Percentiles rank a stretch among this genome's conserved stretches.
Evolutionary conservation across 331 rosid species (phyloP).

Genomic region (Rhamnella rubrinervis): DNA sequence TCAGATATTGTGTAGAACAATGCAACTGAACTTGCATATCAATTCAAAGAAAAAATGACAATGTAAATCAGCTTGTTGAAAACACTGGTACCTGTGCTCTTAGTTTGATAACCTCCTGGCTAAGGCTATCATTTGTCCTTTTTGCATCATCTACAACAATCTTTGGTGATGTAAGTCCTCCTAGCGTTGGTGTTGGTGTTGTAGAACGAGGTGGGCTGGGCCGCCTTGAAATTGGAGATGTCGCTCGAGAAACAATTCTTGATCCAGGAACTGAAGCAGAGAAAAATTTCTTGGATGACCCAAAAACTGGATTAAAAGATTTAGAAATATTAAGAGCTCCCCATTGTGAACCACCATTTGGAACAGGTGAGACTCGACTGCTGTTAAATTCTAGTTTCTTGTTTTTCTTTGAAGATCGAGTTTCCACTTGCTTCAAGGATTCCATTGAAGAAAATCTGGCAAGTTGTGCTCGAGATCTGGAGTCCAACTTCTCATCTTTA

Average conservation of each 20-base stretch:
- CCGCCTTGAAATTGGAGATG: slow-evolving; percentile 97
- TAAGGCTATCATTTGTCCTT: slow-evolving; percentile 83
- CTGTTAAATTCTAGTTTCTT: slow-evolving; percentile 97
- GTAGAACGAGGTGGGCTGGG: slow-evolving; percentile 99
- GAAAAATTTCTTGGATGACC: slow-evolving; percentile 96
- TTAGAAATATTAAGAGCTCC: slow-evolving; percentile 87
- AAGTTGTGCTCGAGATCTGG: slow-evolving; percentile 77
- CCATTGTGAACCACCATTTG: slow-evolving; percentile 97
- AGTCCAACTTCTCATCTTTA: slow-evolving; percentile 81
- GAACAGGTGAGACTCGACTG: slow-evolving; percentile 94
- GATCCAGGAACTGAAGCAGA: slow-evolving; percentile 99
- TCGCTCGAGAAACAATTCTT: slow-evolving; percentile 97
- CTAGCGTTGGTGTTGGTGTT: slow-evolving; percentile 97
- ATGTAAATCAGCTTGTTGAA: not conserved
- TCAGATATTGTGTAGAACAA: slow-evolving; percentile 26
- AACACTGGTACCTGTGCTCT: slow-evolving; percentile 70
- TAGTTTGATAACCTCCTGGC: slow-evolving; percentile 93
- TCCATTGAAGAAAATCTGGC: slow-evolving; percentile 75
- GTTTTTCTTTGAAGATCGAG: slow-evolving; percentile 88
- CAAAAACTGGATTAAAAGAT: slow-evolving; percentile 96
- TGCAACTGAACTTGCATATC: slow-evolving; percentile 16
- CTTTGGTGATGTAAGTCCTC: slow-evolving; percentile 96
- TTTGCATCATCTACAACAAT: slow-evolving; percentile 83
- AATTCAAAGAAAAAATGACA: not conserved
- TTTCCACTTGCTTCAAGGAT: slow-evolving; percentile 87